Percentiles rank a stretch among this genome's conserved stretches.
These are phyloP conservation scores for Oleoguttula mirabilis DNA, from an alignment of 495 filamentous ascomycete genomes.

Conservation along the genomic window DNA sequence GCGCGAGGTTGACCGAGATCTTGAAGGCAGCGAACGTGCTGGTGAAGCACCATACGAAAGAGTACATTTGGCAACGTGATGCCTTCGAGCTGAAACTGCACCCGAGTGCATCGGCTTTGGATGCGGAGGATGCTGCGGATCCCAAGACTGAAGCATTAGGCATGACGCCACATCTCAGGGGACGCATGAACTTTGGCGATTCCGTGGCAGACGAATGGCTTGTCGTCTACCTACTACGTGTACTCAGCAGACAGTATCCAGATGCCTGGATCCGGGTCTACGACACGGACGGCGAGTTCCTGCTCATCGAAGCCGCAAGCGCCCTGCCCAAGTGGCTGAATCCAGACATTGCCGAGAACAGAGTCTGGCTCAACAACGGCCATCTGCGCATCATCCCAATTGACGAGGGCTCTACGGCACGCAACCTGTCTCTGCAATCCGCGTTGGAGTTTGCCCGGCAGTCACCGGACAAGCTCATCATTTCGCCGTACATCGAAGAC, in stretches of 20 bases:
- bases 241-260: conserved; percentile 59
- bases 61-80: conserved; percentile 94
- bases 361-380: conserved; percentile 53
- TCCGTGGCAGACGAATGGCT: conserved; percentile 96
- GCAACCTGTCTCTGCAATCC: conserved; percentile 45
- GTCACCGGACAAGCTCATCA: conserved; percentile 42
- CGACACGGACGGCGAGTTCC: conserved; percentile 88
- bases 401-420: conserved; percentile 15
- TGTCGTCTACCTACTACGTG: conserved; percentile 78
- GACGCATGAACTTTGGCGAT: conserved; percentile 60
- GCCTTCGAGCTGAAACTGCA: conserved; percentile 48
- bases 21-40: conserved; percentile 54
- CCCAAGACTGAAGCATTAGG: neutral
- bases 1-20: conserved; percentile 53
- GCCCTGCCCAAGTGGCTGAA: conserved; percentile 81
- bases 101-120: conserved; percentile 1
- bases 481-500: conserved; percentile 60
- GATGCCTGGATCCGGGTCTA: conserved; percentile 70
- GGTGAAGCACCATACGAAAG: conserved; percentile 50
- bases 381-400: conserved; percentile 62
- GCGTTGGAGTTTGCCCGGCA: conserved; percentile 46
- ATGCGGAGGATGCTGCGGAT: neutral
- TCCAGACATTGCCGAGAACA: conserved; percentile 76
- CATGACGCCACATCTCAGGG: conserved; percentile 10
- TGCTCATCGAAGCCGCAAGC: conserved; percentile 87